These are phyloP conservation scores for Exophiala aquamarina DNA, from an alignment of 2,329 filamentous ascomycete species.

Conservation along the genomic window DNA sequence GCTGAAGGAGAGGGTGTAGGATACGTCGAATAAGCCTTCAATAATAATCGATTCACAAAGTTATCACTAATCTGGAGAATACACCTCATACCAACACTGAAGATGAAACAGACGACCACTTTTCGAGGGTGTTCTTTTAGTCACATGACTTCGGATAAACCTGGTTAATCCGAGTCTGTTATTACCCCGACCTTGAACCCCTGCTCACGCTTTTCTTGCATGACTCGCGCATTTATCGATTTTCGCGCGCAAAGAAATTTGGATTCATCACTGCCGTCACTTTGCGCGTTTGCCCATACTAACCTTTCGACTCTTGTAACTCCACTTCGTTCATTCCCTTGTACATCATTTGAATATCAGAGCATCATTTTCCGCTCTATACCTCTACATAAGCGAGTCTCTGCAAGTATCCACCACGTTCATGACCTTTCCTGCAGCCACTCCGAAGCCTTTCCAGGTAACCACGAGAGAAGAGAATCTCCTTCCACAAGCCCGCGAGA, in stretches of 20 bases:
- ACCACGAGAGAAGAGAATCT: constrained; percentile 22
- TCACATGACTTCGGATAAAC: too few species aligned
- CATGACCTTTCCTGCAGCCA: constrained; percentile 26
- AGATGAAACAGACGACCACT: too few species aligned
- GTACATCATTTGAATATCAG: background rate
- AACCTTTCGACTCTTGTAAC: too few species aligned
- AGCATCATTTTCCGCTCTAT: background rate
- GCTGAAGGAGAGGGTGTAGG: too few species aligned
- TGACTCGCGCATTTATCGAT: background rate
- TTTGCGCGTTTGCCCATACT: background rate
- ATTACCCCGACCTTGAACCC: too few species aligned
- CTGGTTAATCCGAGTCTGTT: too few species aligned
- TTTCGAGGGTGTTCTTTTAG: too few species aligned
- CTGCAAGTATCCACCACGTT: constrained; percentile 12
- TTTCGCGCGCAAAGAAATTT: background rate
- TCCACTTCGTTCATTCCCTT: background rate
- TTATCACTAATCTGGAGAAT: too few species aligned
- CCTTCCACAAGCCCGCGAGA: constrained; percentile 35
- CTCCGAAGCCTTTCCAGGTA: constrained; percentile 26
- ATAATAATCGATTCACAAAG: too few species aligned
- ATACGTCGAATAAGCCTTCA: too few species aligned
- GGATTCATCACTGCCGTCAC: background rate
- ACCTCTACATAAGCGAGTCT: background rate
- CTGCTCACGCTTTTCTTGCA: background rate
- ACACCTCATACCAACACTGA: too few species aligned